Evolutionary conservation across 129 eudicot genomes (phyloP).

Genomic region (Silybum marianum): DNA sequence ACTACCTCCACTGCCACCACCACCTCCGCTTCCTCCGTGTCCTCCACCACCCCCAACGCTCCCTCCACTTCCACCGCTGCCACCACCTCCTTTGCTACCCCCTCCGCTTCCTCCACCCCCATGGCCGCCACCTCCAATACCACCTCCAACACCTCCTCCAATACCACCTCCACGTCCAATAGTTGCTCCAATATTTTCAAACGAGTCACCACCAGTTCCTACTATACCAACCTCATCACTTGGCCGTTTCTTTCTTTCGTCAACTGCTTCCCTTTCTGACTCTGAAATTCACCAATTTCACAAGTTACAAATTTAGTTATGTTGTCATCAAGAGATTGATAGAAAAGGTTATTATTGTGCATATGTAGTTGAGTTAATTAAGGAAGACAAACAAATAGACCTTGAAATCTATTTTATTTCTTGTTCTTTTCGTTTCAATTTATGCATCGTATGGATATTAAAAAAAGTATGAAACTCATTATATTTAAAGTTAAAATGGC

Average conservation of each 20-base stretch:
- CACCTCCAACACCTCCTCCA: neutral
- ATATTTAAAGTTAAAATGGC: neutral
- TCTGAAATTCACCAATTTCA: slow-evolving; percentile 23
- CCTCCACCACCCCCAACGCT: neutral
- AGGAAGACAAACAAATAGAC: neutral
- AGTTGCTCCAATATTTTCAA: neutral
- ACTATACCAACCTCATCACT: slow-evolving; percentile 18
- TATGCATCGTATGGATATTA: neutral
- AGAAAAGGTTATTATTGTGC: neutral
- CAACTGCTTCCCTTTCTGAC: slow-evolving; percentile 14
- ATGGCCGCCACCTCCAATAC: neutral
- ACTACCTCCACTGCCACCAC: neutral
- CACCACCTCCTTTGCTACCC: neutral
- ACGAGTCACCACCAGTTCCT: slow-evolving; percentile 17
- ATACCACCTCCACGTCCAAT: neutral
- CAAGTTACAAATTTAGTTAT: neutral
- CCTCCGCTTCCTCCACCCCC: slow-evolving; percentile 6
- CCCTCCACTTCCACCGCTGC: neutral
- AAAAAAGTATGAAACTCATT: neutral
- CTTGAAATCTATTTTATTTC: neutral
- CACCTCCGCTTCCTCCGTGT: neutral
- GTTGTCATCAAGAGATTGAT: neutral
- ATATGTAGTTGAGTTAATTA: neutral
- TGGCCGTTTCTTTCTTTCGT: slow-evolving; percentile 21
- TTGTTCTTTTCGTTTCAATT: neutral